Evolutionary conservation across 805 yeast genomes (phyloP).

Genomic region (Ogataea paradorogensis): DNA sequence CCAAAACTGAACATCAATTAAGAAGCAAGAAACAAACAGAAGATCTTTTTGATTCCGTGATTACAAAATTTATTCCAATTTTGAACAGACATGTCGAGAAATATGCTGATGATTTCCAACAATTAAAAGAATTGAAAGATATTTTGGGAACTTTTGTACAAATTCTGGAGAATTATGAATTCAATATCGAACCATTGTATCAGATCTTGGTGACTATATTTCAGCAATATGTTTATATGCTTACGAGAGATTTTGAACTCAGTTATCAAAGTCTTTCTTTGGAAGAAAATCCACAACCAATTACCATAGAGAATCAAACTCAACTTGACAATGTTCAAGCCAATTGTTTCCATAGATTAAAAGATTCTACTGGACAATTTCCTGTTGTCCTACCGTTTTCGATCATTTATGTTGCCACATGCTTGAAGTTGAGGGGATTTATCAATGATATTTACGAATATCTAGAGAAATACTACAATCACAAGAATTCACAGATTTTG

Average conservation of each 20-base stretch:
- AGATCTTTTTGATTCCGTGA: conserved; percentile 75
- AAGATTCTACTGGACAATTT: conserved; percentile 34
- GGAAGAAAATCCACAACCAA: conserved; percentile 87
- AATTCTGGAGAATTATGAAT: conserved; percentile 69
- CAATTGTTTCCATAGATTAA: conserved; percentile 32
- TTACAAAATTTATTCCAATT: conserved; percentile 57
- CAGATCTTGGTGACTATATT: conserved; percentile 58
- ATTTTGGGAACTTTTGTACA: conserved; percentile 69
- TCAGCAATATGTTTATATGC: conserved; percentile 54
- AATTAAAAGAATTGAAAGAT: conserved; percentile 54
- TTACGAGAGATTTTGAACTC: conserved; percentile 51
- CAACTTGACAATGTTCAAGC: conserved; percentile 61
- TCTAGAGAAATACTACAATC: conserved; percentile 59
- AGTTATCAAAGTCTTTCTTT: conserved; percentile 63
- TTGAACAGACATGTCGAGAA: conserved; percentile 46
- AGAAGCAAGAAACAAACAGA: conserved; percentile 58
- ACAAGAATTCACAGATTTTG: conserved; percentile 57
- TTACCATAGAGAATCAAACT: conserved; percentile 57
- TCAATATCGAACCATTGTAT: conserved; percentile 58
- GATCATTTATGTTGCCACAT: conserved; percentile 80
- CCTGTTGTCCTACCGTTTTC: conserved; percentile 82
- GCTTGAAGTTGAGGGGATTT: conserved; percentile 68
- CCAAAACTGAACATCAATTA: conserved; percentile 60
- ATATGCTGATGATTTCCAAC: conserved; percentile 40
- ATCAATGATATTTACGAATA: conserved; percentile 64